phyloP scores from a whole-genome alignment of 805 yeast species.

The Huiozyma naganishii region DNA sequence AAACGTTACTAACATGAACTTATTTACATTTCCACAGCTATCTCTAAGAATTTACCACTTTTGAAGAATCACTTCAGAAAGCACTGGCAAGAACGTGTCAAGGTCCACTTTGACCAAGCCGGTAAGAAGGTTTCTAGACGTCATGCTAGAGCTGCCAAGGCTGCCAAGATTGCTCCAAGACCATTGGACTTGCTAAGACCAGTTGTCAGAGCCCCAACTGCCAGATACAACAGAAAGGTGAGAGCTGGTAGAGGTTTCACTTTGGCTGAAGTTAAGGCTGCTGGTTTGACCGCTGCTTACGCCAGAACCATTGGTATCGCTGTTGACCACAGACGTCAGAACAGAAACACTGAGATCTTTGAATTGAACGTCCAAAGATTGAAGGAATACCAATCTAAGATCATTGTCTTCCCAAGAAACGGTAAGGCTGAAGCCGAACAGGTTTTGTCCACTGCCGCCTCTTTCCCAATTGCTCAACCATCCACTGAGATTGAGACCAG shows the following conservation, averaged over 20 bases:
- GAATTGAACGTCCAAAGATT: slow-evolving; percentile 92
- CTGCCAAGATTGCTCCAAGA: slow-evolving; percentile 93
- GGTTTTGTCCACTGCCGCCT: slow-evolving; percentile 57
- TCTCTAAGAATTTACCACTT: slow-evolving; percentile 96
- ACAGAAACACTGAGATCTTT: slow-evolving; percentile 92
- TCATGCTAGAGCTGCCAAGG: slow-evolving; percentile 83
- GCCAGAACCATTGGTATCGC: slow-evolving; percentile 98
- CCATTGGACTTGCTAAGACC: slow-evolving; percentile 96
- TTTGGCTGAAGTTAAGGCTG: slow-evolving; percentile 95
- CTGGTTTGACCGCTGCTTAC: slow-evolving; percentile 83
- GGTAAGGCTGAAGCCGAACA: slow-evolving; percentile 73
- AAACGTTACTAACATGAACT: not conserved
- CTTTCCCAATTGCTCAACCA: slow-evolving; percentile 88
- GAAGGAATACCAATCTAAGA: slow-evolving; percentile 88
- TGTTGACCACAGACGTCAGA: slow-evolving; percentile 99
- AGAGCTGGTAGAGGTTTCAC: slow-evolving; percentile 99
- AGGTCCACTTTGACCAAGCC: slow-evolving; percentile 99
- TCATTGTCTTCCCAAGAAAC: slow-evolving; percentile 92
- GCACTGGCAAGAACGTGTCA: slow-evolving; percentile 99
- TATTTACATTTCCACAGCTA: slow-evolving; percentile 47
- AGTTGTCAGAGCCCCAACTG: slow-evolving; percentile 95
- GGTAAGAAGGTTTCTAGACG: slow-evolving; percentile 98
- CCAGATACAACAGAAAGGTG: slow-evolving; percentile 97
- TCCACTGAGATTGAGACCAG: slow-evolving; percentile 66
- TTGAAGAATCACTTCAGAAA: slow-evolving; percentile 99